phyloP scores from a whole-genome alignment of 2,329 filamentous ascomycete genomes.

The Colletotrichum aenigma region DNA sequence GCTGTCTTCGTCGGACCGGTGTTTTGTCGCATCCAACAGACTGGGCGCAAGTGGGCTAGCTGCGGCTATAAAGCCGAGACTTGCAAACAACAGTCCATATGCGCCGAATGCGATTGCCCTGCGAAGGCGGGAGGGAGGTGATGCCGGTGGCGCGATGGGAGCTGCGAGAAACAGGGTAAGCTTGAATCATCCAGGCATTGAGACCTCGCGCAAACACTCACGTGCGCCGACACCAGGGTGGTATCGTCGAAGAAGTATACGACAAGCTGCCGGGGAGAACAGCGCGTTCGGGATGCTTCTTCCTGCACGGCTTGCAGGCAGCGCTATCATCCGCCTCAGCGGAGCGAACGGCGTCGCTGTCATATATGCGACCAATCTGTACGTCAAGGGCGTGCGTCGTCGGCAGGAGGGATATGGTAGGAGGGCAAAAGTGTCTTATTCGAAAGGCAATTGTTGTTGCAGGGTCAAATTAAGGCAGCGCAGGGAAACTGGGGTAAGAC shows the following conservation, averaged over 20 bases:
- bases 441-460: neutral
- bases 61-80: slow-evolving; percentile 61
- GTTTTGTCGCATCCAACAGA: slow-evolving; percentile 7
- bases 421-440: neutral
- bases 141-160: neutral
- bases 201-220: neutral
- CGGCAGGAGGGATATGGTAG: neutral
- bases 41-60: slow-evolving; percentile 52
- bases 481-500: neutral
- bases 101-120: slow-evolving; percentile 7
- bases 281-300: neutral
- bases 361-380: neutral
- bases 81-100: slow-evolving; percentile 44
- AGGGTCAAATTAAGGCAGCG: neutral
- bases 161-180: neutral
- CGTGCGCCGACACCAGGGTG: neutral
- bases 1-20: slow-evolving; percentile 69
- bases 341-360: neutral
- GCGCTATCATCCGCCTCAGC: neutral
- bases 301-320: neutral
- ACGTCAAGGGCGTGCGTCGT: neutral
- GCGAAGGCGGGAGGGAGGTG: neutral
- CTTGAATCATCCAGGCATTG: neutral
- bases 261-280: neutral
- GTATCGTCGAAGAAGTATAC: neutral